Conservation (phyloP, 257 asterid genomes). For the Solanum paucissectum region DNA sequence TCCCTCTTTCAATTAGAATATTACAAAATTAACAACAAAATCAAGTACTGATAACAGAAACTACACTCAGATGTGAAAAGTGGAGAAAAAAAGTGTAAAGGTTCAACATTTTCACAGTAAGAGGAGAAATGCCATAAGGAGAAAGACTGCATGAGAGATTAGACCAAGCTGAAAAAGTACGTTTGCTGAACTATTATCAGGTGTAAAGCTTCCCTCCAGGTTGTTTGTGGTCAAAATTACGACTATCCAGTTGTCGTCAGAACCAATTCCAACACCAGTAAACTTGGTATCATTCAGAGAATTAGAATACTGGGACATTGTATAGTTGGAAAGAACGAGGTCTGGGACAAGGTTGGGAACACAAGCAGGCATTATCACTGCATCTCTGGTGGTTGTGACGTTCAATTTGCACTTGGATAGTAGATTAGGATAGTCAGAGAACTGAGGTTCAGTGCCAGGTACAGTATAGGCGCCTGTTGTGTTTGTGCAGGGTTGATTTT, state of each 20-base stretch:
- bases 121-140: slow-evolving; percentile 18
- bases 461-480: slow-evolving; percentile 68
- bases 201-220: slow-evolving; percentile 44
- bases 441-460: slow-evolving; percentile 72
- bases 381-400: slow-evolving; percentile 74
- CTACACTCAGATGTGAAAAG: background rate
- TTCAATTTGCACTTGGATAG: slow-evolving; percentile 58
- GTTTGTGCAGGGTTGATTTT: slow-evolving; percentile 72
- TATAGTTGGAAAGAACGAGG: slow-evolving; percentile 63
- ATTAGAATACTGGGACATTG: slow-evolving; percentile 46
- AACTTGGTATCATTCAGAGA: slow-evolving; percentile 49
- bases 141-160: slow-evolving; percentile 2
- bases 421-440: slow-evolving; percentile 41
- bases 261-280: slow-evolving; percentile 65
- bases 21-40: background rate
- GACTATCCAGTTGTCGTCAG: slow-evolving; percentile 62
- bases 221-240: slow-evolving; percentile 68
- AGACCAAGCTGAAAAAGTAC: slow-evolving; percentile 17
- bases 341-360: slow-evolving; percentile 49
- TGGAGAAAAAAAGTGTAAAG: background rate
- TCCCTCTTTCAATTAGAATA: background rate
- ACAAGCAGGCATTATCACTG: slow-evolving; percentile 73
- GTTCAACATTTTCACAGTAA: slow-evolving; percentile 16
- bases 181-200: slow-evolving; percentile 25
- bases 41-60: background rate